These are phyloP conservation scores for Crepidotus variabilis DNA, from an alignment of 768 basidiomycete genomes.

Conservation along the genomic window DNA sequence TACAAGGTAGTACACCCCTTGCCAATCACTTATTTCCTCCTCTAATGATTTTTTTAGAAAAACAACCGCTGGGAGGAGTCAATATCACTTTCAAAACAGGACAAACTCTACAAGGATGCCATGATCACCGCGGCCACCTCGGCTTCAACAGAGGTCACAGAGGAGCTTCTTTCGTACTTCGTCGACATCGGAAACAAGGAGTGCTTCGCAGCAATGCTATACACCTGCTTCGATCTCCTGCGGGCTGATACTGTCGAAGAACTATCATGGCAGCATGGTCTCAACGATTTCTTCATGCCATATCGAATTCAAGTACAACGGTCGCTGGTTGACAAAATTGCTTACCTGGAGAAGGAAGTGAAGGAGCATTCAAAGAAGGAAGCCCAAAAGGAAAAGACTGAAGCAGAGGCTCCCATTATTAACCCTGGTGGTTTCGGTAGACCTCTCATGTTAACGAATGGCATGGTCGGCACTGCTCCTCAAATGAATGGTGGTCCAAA, in stretches of 20 bases:
- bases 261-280: slow-evolving; percentile 91
- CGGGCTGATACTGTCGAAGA: slow-evolving; percentile 92
- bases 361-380: slow-evolving; percentile 86
- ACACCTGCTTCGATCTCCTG: slow-evolving; percentile 92
- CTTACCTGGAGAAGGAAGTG: slow-evolving; percentile 83
- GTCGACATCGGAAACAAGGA: slow-evolving; percentile 99
- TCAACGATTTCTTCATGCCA: slow-evolving; percentile 98
- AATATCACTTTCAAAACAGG: slow-evolving; percentile 90
- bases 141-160: slow-evolving; percentile 80
- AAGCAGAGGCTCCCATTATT: slow-evolving; percentile 84
- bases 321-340: slow-evolving; percentile 68
- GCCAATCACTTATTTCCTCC: background rate
- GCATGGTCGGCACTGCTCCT: slow-evolving; percentile 63
- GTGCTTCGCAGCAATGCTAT: slow-evolving; percentile 89
- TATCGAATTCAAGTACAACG: slow-evolving; percentile 89
- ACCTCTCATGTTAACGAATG: slow-evolving; percentile 68
- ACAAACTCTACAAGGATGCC: slow-evolving; percentile 96
- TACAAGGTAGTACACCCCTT: slow-evolving; percentile 65
- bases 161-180: slow-evolving; percentile 94
- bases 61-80: slow-evolving; percentile 96
- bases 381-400: slow-evolving; percentile 83
- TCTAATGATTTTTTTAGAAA: slow-evolving; percentile 56
- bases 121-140: slow-evolving; percentile 92
- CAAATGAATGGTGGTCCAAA: slow-evolving; percentile 38
- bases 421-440: slow-evolving; percentile 69